Evolutionary conservation across 2,329 filamentous ascomycete genomes (phyloP), one percentile per base, ranked within the genome.

Genomic region (Cadophora sp.): DNA sequence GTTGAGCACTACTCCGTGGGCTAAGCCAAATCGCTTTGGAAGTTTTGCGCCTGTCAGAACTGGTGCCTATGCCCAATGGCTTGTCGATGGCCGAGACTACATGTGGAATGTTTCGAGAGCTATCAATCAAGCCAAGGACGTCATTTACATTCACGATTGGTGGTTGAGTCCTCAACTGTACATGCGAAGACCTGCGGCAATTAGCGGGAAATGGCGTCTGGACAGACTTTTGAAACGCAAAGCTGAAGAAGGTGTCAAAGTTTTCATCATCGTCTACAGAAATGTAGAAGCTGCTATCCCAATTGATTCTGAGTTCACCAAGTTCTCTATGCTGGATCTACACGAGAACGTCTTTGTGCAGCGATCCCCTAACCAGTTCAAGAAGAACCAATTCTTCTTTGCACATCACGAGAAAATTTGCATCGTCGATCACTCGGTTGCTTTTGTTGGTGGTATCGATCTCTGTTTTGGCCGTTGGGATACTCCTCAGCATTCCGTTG

Each of bases 41-140:
- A 97, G 95, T 78, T 99, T 96, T 80, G 94, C 96, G 0, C 96
- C 96, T 0, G 91, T 98, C 1, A 88, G 96, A 67, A 89, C 88
- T 56, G 91, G 91, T 51, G 94, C 96, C 33, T 96, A 95, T 80
- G 94, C 94, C 1, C 94, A 97, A 76, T 98, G 95, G 94, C 86
- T 99, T 9, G 95, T 99, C 0, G 96, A 99, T 79, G 96, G 93
- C 18, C 89, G 96, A 72, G 96, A 99, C 78, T 96, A 98, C 82
- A 98, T 98, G 95, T 99, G 96, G 96, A 97, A 97, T 78, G 94
- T 98, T 8, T 98, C 95, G 13, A 88, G 95, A 71, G 96, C 96
- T 14, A 96, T 99, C 75, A 96, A 93, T 77, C 97, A 97, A 89
- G 96, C 96, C 9, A 93, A 93, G 75, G 96, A 98, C 81, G 95